Base-by-base conservation (phyloP, 2,329 filamentous ascomycete species). In the Hirsutella rhossiliensis region DNA sequence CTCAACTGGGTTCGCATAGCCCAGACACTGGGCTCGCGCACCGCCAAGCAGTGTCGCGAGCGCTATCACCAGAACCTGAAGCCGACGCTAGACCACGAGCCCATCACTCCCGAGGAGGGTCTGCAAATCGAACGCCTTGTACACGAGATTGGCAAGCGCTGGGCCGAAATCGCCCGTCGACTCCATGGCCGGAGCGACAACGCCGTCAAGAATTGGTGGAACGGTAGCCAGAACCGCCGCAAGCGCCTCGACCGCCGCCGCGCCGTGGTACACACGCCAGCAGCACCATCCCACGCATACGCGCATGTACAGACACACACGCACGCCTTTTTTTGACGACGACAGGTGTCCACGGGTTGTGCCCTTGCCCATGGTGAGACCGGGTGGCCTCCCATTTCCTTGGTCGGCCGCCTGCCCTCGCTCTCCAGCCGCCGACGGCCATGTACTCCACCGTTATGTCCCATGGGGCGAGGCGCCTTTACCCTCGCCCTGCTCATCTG, bases 161-260 rank as follows among this genome's bases (percentile, higher is more conserved):
- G 89, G 89, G 89, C 89, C 3, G 87, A 96, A 59, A 96, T 96
- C 57, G 87, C 89, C 38, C 76, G 89, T 52, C 73, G 79, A 39
- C 73, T 96, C 18, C 75, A 82, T 44, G 87, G 87, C 51, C 82
- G 89, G 57, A 94, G 88, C 62, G 89, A 96, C 68, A 96, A 96
- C 57, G 84, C 87, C 27, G 87, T 96, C 50, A 96, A 96, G 76
- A 96, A 96, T 64, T 96, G 88, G 87, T 95, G 86, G 86, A 95
- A 95, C 60, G 88, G 89, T 41, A 86, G 83, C 60, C 84, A 89
- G 74, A 95, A 95, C 67, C 79, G 88, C 56, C 75, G 83, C 56
- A 74, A 71, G 56, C 69, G 80, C 51, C 61, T 69, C 43, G 18
- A 19, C 4, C 37, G 30, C n/a, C 31, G 43, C 8, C 37, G 19